A percentile compares a stretch with the other conserved stretches of the same genome.
phyloP scores from a whole-genome alignment of 2,329 filamentous ascomycete genomes.

The Juglanconis juglandina region DNA sequence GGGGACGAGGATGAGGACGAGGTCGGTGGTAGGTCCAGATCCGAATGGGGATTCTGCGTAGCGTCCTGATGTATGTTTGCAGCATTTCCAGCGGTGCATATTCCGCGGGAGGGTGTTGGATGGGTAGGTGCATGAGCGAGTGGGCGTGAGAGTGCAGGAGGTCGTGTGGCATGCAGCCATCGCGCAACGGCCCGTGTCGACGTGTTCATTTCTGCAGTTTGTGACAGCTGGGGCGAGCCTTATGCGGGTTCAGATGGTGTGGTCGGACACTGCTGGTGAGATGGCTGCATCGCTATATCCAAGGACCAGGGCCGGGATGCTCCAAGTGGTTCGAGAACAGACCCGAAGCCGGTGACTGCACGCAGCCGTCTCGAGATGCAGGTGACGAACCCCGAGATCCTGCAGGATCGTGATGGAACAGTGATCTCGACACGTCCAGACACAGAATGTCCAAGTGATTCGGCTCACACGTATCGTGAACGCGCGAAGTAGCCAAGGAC shows the following conservation, averaged over 20 bases:
- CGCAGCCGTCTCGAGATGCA: background rate
- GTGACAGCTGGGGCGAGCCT: background rate
- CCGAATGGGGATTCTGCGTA: background rate
- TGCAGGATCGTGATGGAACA: background rate
- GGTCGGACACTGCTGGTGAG: background rate
- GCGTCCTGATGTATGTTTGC: slow-evolving; percentile 4
- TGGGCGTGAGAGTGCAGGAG: background rate
- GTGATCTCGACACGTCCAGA: background rate
- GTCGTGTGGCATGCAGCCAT: background rate
- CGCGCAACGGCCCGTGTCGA: background rate
- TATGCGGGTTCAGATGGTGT: background rate
- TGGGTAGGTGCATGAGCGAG: slow-evolving; percentile 8
- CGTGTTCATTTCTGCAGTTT: background rate
- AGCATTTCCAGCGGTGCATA: slow-evolving; percentile 1
- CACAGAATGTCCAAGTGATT: no score
- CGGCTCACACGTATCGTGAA: no score
- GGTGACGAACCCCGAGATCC: background rate
- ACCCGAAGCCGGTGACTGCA: background rate
- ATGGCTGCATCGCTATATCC: background rate
- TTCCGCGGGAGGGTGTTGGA: background rate
- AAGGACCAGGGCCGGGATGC: background rate
- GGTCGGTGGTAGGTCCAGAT: background rate
- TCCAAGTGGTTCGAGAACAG: background rate
- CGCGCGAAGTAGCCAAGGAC: no score
- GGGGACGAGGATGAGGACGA: background rate